Conservation (phyloP, 306 rosid genomes). For the Dalbergia cochinchinensis region DNA sequence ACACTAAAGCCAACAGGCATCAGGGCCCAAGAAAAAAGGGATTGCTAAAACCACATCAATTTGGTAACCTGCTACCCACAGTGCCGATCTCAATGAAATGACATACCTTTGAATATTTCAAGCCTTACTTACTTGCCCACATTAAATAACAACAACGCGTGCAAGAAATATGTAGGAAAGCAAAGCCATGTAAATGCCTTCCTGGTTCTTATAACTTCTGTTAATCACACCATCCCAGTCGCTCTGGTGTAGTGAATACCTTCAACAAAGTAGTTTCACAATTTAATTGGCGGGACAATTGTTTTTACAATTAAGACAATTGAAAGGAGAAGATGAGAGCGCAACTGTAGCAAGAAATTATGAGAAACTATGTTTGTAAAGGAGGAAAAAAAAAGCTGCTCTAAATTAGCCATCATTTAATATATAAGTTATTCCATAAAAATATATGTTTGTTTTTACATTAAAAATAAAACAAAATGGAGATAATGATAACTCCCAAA, state of each 20-base stretch:
- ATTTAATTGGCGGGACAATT: not conserved
- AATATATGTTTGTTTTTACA: too few species aligned
- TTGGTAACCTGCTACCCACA: slow-evolving; percentile 49
- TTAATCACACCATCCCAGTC: not conserved
- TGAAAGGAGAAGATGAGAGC: not conserved
- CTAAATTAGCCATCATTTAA: too few species aligned
- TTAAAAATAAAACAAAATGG: too few species aligned
- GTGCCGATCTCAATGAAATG: not conserved
- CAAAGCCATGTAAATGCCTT: not conserved
- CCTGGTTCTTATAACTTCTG: not conserved
- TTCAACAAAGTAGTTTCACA: not conserved
- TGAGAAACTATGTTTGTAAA: not conserved
- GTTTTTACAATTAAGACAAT: not conserved
- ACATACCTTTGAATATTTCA: not conserved
- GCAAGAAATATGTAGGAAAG: not conserved
- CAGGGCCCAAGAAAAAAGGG: slow-evolving; percentile 28
- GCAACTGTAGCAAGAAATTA: not conserved
- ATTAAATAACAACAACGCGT: not conserved
- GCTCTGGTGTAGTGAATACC: not conserved
- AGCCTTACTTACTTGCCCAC: not conserved
- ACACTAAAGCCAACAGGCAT: not conserved
- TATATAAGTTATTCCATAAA: too few species aligned
- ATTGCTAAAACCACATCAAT: slow-evolving; percentile 52
- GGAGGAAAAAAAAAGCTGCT: too few species aligned
- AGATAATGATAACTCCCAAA: too few species aligned